A percentile compares a stretch with the other conserved stretches of the same genome.
Conservation (phyloP, 495 filamentous ascomycete genomes). For the Lasiosphaeria miniovina region DNA sequence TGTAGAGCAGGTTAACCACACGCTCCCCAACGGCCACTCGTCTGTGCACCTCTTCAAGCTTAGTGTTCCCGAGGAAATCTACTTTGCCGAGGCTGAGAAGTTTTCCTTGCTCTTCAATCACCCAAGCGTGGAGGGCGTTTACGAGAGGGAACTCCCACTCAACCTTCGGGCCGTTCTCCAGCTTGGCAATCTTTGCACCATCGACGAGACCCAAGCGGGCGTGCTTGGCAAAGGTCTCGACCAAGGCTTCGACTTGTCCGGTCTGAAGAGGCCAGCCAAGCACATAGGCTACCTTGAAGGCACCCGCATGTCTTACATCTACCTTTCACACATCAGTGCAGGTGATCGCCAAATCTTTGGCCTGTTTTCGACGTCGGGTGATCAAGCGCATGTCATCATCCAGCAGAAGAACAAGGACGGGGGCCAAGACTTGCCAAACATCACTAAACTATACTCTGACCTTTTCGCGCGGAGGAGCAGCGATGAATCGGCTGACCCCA, state of each 20-base stretch:
- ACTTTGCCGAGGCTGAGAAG: conserved; percentile 76
- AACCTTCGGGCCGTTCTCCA: conserved; percentile 81
- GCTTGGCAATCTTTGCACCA: conserved; percentile 89
- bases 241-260: conserved; percentile 84
- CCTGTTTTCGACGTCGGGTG: conserved; percentile 78
- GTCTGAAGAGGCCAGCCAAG: conserved; percentile 62
- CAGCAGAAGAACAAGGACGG: conserved; percentile 73
- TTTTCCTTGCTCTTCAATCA: conserved; percentile 82
- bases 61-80: conserved; percentile 82
- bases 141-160: conserved; percentile 87
- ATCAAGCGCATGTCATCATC: conserved; percentile 80
- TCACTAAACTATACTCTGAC: conserved; percentile 88
- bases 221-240: conserved; percentile 92
- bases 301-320: conserved; percentile 72
- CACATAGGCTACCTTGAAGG: conserved; percentile 70
- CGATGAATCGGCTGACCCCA: conserved; percentile 62
- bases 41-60: conserved; percentile 94
- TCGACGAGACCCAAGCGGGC: conserved; percentile 84
- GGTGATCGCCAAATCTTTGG: conserved; percentile 92
- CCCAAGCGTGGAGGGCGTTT: conserved; percentile 91
- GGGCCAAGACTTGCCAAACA: conserved; percentile 78
- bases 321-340: conserved; percentile 85
- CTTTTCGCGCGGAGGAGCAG: conserved; percentile 58
- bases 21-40: conserved; percentile 90
- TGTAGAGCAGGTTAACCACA: conserved; percentile 88